Conservation (phyloP, 2,329 filamentous ascomycete genomes). For the Simplicillium sp. region DNA sequence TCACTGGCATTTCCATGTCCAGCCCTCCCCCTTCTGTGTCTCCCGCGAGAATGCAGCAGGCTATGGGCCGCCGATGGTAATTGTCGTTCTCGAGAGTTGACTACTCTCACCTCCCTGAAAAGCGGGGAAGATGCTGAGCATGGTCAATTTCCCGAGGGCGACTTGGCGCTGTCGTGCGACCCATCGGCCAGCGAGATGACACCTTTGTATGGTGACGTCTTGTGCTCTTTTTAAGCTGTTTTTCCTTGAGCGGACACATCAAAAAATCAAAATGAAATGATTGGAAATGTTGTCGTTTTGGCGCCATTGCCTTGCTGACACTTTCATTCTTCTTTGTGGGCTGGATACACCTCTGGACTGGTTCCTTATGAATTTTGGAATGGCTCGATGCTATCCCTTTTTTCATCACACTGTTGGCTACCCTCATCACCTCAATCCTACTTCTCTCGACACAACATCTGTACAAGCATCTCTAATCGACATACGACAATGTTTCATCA, state of each 20-base stretch:
- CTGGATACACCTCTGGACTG: neutral
- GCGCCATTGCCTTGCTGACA: neutral
- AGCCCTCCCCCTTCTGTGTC: slow-evolving; percentile 73
- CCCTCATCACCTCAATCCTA: slow-evolving; percentile 11
- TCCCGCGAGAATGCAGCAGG: slow-evolving; percentile 50
- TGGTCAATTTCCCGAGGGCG: slow-evolving; percentile 9
- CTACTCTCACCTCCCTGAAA: slow-evolving; percentile 21
- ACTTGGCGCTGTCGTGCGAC: neutral
- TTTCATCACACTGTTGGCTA: slow-evolving; percentile 17
- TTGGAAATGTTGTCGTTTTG: neutral
- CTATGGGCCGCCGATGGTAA: slow-evolving; percentile 47
- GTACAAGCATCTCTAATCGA: slow-evolving; percentile 42
- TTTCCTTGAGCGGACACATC: neutral
- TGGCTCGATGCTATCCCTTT: neutral
- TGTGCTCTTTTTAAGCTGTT: neutral
- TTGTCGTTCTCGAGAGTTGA: slow-evolving; percentile 7
- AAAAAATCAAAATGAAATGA: neutral
- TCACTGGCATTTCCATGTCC: slow-evolving; percentile 77
- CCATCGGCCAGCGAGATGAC: slow-evolving; percentile 6
- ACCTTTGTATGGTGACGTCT: slow-evolving; percentile 29
- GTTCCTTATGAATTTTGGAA: slow-evolving; percentile 9
- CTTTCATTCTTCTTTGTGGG: neutral
- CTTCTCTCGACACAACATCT: slow-evolving; percentile 22
- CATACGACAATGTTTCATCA: slow-evolving; percentile 21
- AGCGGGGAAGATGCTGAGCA: slow-evolving; percentile 21